phyloP scores from a whole-genome alignment of 371 early-diverging fungal species.

The Mortierella sp. region DNA sequence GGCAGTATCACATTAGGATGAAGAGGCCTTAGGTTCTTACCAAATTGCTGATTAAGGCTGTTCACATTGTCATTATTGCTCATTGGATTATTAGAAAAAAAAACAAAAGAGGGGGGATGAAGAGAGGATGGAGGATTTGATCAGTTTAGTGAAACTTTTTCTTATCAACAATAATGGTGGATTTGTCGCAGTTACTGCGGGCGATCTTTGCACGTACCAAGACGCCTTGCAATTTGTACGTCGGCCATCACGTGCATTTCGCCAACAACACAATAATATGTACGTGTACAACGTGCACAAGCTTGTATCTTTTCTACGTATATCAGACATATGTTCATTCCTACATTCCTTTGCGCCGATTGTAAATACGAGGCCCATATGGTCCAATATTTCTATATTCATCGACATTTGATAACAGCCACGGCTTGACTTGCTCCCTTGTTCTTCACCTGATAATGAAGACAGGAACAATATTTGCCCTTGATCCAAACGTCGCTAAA shows the following conservation, averaged over 20 bases:
- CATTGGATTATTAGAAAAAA: conserved; percentile 56
- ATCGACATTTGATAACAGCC: too few relatives aligned
- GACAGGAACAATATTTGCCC: too few relatives aligned
- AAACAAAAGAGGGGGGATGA: conserved; percentile 13
- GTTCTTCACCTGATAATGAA: too few relatives aligned
- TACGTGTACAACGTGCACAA: too few relatives aligned
- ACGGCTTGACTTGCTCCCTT: too few relatives aligned
- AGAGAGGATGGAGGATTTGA: conserved; percentile 24
- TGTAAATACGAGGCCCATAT: too few relatives aligned
- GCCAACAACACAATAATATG: too few relatives aligned
- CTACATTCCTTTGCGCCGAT: too few relatives aligned
- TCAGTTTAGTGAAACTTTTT: conserved; percentile 4
- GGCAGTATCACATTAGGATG: neutral
- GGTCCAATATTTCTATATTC: too few relatives aligned
- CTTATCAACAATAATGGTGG: neutral
- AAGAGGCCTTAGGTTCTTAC: conserved; percentile 54
- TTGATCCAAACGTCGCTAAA: too few relatives aligned
- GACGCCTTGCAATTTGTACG: neutral
- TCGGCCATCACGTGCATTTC: neutral
- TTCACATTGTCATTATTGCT: conserved; percentile 69
- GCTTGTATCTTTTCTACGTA: too few relatives aligned
- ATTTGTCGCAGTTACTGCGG: conserved; percentile 5
- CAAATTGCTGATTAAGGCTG: conserved; percentile 77
- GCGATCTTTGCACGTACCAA: neutral
- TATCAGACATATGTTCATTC: too few relatives aligned